Conservation (phyloP, 2,329 filamentous ascomycete genomes). For the Fusarium haematococcum region DNA sequence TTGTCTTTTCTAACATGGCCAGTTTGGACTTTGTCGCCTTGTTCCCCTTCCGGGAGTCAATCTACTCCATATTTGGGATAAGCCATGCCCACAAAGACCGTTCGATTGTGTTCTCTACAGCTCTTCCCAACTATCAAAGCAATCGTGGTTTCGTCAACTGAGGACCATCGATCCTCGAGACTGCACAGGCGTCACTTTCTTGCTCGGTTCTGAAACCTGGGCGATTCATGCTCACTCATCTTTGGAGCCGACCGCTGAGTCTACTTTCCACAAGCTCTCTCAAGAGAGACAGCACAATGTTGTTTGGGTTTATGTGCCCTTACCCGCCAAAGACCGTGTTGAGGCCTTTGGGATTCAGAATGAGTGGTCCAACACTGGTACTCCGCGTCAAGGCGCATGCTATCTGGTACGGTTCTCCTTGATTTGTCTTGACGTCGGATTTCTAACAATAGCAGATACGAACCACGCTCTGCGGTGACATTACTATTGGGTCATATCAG, state of each 20-base stretch:
- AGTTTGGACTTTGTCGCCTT: background rate
- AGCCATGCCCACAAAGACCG: background rate
- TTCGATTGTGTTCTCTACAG: background rate
- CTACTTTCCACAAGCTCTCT: background rate
- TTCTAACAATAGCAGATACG: background rate
- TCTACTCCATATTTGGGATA: background rate
- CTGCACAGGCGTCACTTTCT: conserved; percentile 13
- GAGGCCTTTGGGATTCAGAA: background rate
- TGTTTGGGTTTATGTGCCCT: background rate
- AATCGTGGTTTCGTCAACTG: background rate
- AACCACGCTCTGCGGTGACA: background rate
- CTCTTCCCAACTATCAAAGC: background rate
- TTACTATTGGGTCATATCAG: background rate
- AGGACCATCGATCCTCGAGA: conserved; percentile 8
- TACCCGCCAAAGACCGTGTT: background rate
- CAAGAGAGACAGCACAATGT: background rate
- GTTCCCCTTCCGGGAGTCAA: background rate
- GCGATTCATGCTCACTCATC: background rate
- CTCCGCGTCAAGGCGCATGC: background rate
- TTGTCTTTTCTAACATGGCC: background rate
- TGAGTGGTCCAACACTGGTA: background rate
- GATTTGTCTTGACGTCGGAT: background rate
- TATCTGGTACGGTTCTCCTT: background rate
- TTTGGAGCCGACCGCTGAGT: background rate
- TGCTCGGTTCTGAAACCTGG: background rate